Percentiles rank a stretch among this genome's conserved stretches.
These are phyloP conservation scores for Colletotrichum chlorophyti DNA, from an alignment of 2,329 filamentous ascomycete genomes.

Conservation along the genomic window DNA sequence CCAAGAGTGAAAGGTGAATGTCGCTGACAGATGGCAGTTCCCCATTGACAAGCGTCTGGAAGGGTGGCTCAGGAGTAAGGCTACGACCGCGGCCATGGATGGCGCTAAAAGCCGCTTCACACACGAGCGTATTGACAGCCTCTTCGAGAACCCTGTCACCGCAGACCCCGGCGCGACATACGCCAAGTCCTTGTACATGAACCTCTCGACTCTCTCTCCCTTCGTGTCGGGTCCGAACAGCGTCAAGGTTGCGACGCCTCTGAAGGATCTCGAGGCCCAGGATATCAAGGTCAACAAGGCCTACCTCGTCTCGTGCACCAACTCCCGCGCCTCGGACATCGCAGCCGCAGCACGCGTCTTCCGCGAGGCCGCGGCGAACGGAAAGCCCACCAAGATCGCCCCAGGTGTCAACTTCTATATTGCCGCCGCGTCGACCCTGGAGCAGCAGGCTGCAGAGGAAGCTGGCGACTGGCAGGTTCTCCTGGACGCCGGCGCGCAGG, in stretches of 20 bases:
- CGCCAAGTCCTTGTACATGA: slow-evolving; percentile 81
- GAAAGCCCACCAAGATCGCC: slow-evolving; percentile 72
- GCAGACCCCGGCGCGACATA: slow-evolving; percentile 83
- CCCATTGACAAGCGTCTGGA: slow-evolving; percentile 78
- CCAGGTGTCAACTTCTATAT: slow-evolving; percentile 86
- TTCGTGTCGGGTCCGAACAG: slow-evolving; percentile 90
- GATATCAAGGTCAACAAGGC: slow-evolving; percentile 83
- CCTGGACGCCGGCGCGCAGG: slow-evolving; percentile 77
- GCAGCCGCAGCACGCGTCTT: slow-evolving; percentile 85
- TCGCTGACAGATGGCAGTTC: slow-evolving; percentile 57
- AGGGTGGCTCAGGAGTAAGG: slow-evolving; percentile 79
- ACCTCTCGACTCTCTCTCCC: slow-evolving; percentile 83
- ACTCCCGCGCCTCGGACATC: slow-evolving; percentile 81
- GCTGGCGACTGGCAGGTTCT: slow-evolving; percentile 86
- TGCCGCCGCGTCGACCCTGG: slow-evolving; percentile 80
- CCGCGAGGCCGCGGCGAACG: slow-evolving; percentile 73
- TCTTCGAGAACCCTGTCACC: slow-evolving; percentile 69
- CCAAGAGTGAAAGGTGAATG: slow-evolving; percentile 47
- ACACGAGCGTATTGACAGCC: slow-evolving; percentile 74
- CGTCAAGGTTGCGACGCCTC: slow-evolving; percentile 83
- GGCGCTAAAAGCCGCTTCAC: slow-evolving; percentile 67
- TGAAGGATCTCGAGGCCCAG: slow-evolving; percentile 74
- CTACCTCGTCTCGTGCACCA: slow-evolving; percentile 91
- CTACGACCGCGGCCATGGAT: slow-evolving; percentile 71
- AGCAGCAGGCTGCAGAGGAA: slow-evolving; percentile 80